phyloP scores from a whole-genome alignment of 306 rosid species.

The Medicago ruthenica region DNA sequence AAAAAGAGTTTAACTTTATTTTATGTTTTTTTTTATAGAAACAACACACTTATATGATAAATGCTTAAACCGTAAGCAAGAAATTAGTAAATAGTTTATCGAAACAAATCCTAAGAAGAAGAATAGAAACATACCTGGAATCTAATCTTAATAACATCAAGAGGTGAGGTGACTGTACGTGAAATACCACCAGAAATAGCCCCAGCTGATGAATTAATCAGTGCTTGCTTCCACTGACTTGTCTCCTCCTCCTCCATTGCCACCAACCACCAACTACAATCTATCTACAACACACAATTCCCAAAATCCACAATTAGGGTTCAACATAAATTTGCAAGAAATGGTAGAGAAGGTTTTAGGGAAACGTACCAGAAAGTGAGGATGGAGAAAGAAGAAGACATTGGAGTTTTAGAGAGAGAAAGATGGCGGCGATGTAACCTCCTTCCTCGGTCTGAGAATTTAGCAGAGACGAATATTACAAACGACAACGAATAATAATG shows the following conservation, averaged over 20 bases:
- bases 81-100: no score
- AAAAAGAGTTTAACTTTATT: no score
- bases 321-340: not conserved
- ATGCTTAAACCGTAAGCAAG: not conserved
- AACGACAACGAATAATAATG: not conserved
- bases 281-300: conserved; percentile 47
- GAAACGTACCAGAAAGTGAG: conserved; percentile 43
- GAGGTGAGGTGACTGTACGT: conserved; percentile 87
- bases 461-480: conserved; percentile 8
- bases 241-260: conserved; percentile 86
- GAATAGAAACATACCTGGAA: conserved; percentile 67
- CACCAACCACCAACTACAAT: conserved; percentile 44
- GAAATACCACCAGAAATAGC: conserved; percentile 87
- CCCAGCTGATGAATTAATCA: conserved; percentile 76
- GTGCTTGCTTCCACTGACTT: conserved; percentile 71
- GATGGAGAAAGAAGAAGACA: conserved; percentile 42
- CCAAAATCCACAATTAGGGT: conserved; percentile 46
- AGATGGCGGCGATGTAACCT: conserved; percentile 29
- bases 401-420: not conserved
- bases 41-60: not conserved
- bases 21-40: no score
- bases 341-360: not conserved
- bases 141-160: conserved; percentile 96
- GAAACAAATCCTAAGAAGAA: no score
- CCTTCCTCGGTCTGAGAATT: conserved; percentile 36